phyloP scores from a whole-genome alignment of 2,329 filamentous ascomycete genomes.

The Claviceps sp. region DNA sequence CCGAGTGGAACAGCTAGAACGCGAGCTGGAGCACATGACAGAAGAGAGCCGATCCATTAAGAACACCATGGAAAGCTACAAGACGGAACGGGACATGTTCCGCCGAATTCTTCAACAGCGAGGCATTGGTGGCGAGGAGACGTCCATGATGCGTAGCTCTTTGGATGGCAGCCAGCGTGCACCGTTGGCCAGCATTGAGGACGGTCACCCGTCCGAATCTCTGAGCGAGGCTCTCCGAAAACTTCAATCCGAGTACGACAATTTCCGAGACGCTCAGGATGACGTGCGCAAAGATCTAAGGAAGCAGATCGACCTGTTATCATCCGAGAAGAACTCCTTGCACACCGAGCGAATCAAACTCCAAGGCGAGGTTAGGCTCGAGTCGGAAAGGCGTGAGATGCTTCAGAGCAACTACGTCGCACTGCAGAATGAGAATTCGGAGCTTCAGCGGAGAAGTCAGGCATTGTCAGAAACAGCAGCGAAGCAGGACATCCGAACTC shows the following conservation, averaged over 20 bases:
- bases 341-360: conserved; percentile 71
- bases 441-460: conserved; percentile 73
- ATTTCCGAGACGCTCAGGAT: conserved; percentile 73
- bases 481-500: conserved; percentile 78
- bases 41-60: conserved; percentile 77
- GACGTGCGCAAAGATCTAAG: conserved; percentile 72
- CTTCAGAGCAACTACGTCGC: conserved; percentile 77
- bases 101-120: conserved; percentile 77
- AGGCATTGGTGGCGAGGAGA: conserved; percentile 45
- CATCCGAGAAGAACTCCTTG: conserved; percentile 67
- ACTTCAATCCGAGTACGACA: conserved; percentile 79
- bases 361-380: conserved; percentile 68
- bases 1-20: conserved; percentile 59
- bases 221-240: conserved; percentile 72
- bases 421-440: conserved; percentile 70
- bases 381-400: conserved; percentile 77
- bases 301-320: conserved; percentile 69
- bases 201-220: conserved; percentile 40
- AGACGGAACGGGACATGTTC: conserved; percentile 96
- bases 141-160: conserved; percentile 59
- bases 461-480: conserved; percentile 68
- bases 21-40: conserved; percentile 60
- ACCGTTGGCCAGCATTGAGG: conserved; percentile 46
- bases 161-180: conserved; percentile 42
- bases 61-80: conserved; percentile 80